Evolutionary conservation across 2,329 filamentous ascomycete species (phyloP).

Genomic region (Juglanconis sp.): DNA sequence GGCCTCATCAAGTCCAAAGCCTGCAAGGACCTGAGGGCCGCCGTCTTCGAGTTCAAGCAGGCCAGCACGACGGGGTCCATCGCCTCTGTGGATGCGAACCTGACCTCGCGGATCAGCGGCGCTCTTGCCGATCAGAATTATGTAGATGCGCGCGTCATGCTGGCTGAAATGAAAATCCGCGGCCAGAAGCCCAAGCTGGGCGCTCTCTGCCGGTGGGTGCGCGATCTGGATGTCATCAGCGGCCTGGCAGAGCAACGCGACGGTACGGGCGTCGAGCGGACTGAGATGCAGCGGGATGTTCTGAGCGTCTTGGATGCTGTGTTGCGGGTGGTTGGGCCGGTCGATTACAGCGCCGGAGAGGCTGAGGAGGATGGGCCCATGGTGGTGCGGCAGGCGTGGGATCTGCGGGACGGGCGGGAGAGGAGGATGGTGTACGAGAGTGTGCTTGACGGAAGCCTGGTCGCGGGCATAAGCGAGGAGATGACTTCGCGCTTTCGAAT

Average conservation of each 20-base stretch:
- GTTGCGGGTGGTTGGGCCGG: slow-evolving; percentile 59
- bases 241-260: slow-evolving; percentile 57
- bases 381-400: slow-evolving; percentile 58
- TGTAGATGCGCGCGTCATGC: slow-evolving; percentile 60
- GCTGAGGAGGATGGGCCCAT: slow-evolving; percentile 38
- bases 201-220: slow-evolving; percentile 68
- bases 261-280: slow-evolving; percentile 36
- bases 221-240: slow-evolving; percentile 67
- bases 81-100: slow-evolving; percentile 52
- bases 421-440: slow-evolving; percentile 50
- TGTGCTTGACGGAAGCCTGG: slow-evolving; percentile 56
- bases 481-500: slow-evolving; percentile 41
- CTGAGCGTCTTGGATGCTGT: slow-evolving; percentile 62
- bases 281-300: slow-evolving; percentile 49
- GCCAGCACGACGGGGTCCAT: slow-evolving; percentile 66
- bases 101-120: slow-evolving; percentile 64
- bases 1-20: slow-evolving; percentile 64
- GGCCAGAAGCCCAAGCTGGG: slow-evolving; percentile 63
- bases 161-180: slow-evolving; percentile 69
- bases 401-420: slow-evolving; percentile 44
- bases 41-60: slow-evolving; percentile 67
- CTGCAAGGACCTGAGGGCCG: slow-evolving; percentile 63
- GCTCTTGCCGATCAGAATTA: slow-evolving; percentile 65
- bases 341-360: slow-evolving; percentile 41
- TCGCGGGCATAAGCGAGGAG: slow-evolving; percentile 33